A percentile compares a stretch with the other conserved stretches of the same genome.
phyloP scores from a whole-genome alignment of 2,329 filamentous ascomycete species.

The Torrubiellomyces zombiae region DNA sequence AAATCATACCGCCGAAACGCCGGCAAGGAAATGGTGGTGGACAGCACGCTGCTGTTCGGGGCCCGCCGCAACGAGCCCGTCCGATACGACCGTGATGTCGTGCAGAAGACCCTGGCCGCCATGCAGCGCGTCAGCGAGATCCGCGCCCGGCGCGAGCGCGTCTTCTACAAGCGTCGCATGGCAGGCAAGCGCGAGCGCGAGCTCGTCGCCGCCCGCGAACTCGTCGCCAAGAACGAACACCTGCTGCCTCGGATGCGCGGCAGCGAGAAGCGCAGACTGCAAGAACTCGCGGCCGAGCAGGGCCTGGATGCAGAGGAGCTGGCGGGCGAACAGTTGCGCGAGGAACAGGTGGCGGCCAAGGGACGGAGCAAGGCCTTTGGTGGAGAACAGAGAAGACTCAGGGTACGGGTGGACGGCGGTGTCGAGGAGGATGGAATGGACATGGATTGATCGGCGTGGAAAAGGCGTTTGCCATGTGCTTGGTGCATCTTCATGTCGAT shows the following conservation, averaged over 20 bases:
- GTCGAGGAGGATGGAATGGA: conserved; percentile 17
- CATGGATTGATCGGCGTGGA: no score
- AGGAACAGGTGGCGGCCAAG: conserved; percentile 9
- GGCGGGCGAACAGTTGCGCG: conserved; percentile 13
- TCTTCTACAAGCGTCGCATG: conserved; percentile 91
- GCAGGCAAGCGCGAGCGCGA: conserved; percentile 74
- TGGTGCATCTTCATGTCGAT: no score
- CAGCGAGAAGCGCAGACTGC: conserved; percentile 42
- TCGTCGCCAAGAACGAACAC: conserved; percentile 85
- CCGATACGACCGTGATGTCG: conserved; percentile 87
- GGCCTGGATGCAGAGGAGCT: conserved; percentile 29
- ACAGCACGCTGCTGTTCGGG: conserved; percentile 83
- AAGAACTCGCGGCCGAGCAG: conserved; percentile 34
- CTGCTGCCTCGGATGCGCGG: conserved; percentile 60
- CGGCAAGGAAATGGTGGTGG: conserved; percentile 81
- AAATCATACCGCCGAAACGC: conserved; percentile 72
- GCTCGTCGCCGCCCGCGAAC: conserved; percentile 63
- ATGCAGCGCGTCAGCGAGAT: conserved; percentile 89
- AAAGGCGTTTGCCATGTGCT: no score
- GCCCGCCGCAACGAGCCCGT: conserved; percentile 86
- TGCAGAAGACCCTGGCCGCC: conserved; percentile 72
- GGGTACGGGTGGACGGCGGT: conserved; percentile 19
- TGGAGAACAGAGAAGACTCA: conserved; percentile 22
- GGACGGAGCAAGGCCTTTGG: conserved; percentile 23
- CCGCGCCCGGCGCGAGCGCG: conserved; percentile 63